Percentiles rank a stretch among this genome's conserved stretches.
phyloP scores from a whole-genome alignment of 306 rosid species.

The Alnus glutinosa region DNA sequence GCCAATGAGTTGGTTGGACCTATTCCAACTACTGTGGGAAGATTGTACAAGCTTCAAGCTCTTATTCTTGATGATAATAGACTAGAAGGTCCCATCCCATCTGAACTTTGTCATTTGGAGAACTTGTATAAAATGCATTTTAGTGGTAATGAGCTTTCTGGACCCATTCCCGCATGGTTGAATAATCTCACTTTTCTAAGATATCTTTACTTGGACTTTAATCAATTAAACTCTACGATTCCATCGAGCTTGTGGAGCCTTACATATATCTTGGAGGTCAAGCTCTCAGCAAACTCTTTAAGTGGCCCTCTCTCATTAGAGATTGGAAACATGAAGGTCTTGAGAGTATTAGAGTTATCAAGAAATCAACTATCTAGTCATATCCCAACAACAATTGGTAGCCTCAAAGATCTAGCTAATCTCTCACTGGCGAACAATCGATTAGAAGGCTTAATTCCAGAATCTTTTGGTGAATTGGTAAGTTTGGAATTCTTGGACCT shows the following conservation, averaged over 20 bases:
- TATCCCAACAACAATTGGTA: neutral
- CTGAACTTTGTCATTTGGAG: constrained; percentile 1
- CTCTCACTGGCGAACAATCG: neutral
- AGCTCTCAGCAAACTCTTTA: constrained; percentile 19
- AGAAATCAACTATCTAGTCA: constrained; percentile 28
- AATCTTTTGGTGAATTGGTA: no score
- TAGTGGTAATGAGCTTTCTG: constrained; percentile 5
- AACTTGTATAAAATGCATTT: neutral
- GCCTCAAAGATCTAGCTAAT: no score
- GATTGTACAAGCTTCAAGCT: neutral
- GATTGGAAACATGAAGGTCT: constrained; percentile 11
- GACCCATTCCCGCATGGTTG: neutral
- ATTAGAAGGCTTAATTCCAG: no score
- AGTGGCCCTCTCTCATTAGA: constrained; percentile 24
- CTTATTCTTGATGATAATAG: neutral
- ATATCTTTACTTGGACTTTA: neutral
- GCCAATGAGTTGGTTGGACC: neutral
- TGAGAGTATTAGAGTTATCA: constrained; percentile 19
- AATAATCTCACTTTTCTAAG: neutral
- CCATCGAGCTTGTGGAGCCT: constrained; percentile 11
- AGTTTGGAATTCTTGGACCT: no score
- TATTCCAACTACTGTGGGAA: no score
- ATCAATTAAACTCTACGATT: constrained; percentile 5
- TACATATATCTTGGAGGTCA: neutral
- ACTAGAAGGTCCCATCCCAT: neutral